phyloP scores from a whole-genome alignment of 116 monocot genomes.

The Cymodocea nodosa region DNA sequence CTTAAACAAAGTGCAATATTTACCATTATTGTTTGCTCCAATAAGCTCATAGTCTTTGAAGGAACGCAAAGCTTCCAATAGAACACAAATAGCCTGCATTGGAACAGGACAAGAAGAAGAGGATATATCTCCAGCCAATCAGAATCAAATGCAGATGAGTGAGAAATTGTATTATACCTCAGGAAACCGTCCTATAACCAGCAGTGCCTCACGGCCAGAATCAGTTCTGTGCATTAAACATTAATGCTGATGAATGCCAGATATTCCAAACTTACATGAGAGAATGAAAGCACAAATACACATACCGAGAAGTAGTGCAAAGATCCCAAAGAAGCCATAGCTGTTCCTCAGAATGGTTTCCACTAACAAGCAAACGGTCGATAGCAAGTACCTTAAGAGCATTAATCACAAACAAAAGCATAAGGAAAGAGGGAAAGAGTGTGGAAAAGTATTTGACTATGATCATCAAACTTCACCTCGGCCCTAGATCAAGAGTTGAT shows the following conservation, averaged over 20 bases:
- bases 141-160: background rate
- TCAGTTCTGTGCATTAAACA: constrained; percentile 61
- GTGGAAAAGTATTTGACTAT: no score
- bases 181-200: constrained; percentile 53
- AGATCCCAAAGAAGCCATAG: constrained; percentile 96
- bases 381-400: constrained; percentile 48
- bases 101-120: background rate
- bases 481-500: no score
- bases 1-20: background rate
- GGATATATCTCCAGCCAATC: background rate
- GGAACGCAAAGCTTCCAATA: constrained; percentile 59
- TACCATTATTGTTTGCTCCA: constrained; percentile 31
- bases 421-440: background rate
- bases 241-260: constrained; percentile 1
- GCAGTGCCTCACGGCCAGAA: constrained; percentile 81
- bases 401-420: background rate
- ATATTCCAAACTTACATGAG: background rate
- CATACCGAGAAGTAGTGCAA: constrained; percentile 76
- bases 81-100: constrained; percentile 34
- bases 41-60: constrained; percentile 55
- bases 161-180: constrained; percentile 42
- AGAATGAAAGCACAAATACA: background rate
- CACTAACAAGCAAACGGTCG: constrained; percentile 55
- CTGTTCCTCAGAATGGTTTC: constrained; percentile 62
- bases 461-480: no score